Conservation (phyloP, 2,329 filamentous ascomycete species). For the Aspergillus sp. region DNA sequence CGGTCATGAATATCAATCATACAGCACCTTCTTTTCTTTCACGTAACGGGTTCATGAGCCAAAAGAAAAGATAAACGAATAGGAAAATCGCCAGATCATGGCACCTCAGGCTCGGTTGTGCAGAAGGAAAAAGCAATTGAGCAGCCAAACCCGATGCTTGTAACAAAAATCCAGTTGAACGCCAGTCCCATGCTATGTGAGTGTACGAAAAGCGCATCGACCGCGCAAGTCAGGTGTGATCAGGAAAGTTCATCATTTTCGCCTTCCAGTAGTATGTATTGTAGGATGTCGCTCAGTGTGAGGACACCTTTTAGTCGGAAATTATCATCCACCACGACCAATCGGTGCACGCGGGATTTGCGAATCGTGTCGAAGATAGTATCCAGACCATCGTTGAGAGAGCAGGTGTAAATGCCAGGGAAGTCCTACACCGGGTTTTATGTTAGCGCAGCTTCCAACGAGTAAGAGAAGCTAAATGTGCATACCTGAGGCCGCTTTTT, state of each 20-base stretch:
- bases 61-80: background rate
- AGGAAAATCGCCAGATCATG: background rate
- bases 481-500: slow-evolving; percentile 75
- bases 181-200: slow-evolving; percentile 35
- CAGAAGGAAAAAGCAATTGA: background rate
- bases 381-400: slow-evolving; percentile 84
- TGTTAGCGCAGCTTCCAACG: slow-evolving; percentile 9
- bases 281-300: slow-evolving; percentile 92
- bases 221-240: slow-evolving; percentile 6
- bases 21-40: slow-evolving; percentile 32
- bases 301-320: slow-evolving; percentile 84
- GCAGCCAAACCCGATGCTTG: slow-evolving; percentile 2
- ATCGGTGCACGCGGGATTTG: slow-evolving; percentile 87
- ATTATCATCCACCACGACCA: slow-evolving; percentile 90
- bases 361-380: slow-evolving; percentile 97
- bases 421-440: slow-evolving; percentile 63
- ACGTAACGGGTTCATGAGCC: slow-evolving; percentile 16
- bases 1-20: slow-evolving; percentile 18
- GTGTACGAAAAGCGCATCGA: slow-evolving; percentile 19
- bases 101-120: background rate
- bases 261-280: slow-evolving; percentile 84
- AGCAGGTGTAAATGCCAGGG: slow-evolving; percentile 94
- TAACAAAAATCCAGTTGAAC: slow-evolving; percentile 20
- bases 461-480: slow-evolving; percentile 4
- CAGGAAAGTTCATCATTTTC: slow-evolving; percentile 58